A percentile compares a stretch with the other conserved stretches of the same genome.
phyloP scores from a whole-genome alignment of 2,329 filamentous ascomycete species.

The Stagonosporopsis rhizophila region DNA sequence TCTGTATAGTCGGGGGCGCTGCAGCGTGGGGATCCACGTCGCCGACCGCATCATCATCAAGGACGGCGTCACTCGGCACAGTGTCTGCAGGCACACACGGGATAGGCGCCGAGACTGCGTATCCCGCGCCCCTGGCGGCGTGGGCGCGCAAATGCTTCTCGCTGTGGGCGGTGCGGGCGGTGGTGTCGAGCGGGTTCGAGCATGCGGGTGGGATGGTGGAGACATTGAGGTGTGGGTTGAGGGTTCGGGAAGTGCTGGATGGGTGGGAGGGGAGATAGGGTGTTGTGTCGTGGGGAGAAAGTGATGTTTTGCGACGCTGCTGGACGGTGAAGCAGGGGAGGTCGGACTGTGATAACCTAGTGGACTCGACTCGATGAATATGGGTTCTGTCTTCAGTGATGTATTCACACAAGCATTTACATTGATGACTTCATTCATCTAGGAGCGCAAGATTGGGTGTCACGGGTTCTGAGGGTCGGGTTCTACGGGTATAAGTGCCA shows the following conservation, averaged over 20 bases:
- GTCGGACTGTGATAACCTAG: too few species aligned
- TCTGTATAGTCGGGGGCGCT: conserved; percentile 40
- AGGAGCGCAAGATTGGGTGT: not conserved
- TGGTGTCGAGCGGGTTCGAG: conserved; percentile 30
- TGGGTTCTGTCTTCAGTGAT: too few species aligned
- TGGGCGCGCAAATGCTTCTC: conserved; percentile 44
- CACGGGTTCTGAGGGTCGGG: not conserved
- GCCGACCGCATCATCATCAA: too few species aligned
- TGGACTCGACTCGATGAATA: too few species aligned
- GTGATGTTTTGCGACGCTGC: too few species aligned
- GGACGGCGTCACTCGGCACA: not conserved
- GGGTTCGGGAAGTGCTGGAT: conserved; percentile 31
- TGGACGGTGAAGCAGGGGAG: too few species aligned
- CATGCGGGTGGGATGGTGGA: conserved; percentile 31
- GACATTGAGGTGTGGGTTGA: conserved; percentile 36
- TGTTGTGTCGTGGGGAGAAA: not conserved
- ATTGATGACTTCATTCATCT: too few species aligned
- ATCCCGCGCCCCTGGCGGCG: conserved; percentile 5
- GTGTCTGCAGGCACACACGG: too few species aligned
- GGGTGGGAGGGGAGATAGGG: not conserved
- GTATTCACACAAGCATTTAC: too few species aligned
- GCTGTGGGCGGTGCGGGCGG: conserved; percentile 33
- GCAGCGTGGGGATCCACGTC: conserved; percentile 26
- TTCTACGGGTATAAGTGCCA: conserved; percentile 6
- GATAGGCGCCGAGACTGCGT: conserved; percentile 4